phyloP scores from a whole-genome alignment of 805 yeast genomes.

The Yamadazyma kitorensis region DNA sequence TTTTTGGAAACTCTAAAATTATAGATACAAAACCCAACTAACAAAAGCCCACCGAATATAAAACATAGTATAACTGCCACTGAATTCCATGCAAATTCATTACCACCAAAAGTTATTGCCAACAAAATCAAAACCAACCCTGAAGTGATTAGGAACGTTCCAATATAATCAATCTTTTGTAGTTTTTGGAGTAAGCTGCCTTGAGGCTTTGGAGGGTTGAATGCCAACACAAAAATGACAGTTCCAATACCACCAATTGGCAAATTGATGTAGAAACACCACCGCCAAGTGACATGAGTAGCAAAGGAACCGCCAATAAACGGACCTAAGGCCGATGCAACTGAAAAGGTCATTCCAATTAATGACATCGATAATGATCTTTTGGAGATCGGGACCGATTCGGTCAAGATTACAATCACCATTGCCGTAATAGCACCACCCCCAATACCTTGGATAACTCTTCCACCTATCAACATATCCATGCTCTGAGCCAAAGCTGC shows the following conservation, averaged over 20 bases:
- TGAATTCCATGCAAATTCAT: constrained; percentile 50
- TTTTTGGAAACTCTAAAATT: constrained; percentile 39
- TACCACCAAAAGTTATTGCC: constrained; percentile 57
- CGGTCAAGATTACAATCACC: constrained; percentile 56
- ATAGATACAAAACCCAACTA: constrained; percentile 35
- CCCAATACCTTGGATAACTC: constrained; percentile 70
- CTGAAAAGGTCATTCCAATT: constrained; percentile 43
- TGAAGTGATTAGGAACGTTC: constrained; percentile 40
- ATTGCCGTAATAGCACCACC: constrained; percentile 65
- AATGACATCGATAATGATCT: constrained; percentile 38
- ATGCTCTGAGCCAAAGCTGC: constrained; percentile 54
- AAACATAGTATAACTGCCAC: constrained; percentile 51
- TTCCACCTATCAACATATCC: constrained; percentile 65
- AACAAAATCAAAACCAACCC: constrained; percentile 45
- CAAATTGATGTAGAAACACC: constrained; percentile 72
- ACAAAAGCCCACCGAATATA: constrained; percentile 41
- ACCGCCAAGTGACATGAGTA: constrained; percentile 61
- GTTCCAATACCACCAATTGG: constrained; percentile 60
- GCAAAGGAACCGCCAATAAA: constrained; percentile 66
- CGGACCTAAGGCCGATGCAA: constrained; percentile 59
- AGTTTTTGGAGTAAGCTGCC: constrained; percentile 39
- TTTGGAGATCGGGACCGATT: constrained; percentile 45
- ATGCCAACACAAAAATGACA: constrained; percentile 33
- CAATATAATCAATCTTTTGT: constrained; percentile 46
- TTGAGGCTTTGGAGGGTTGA: constrained; percentile 47